A percentile compares a stretch with the other conserved stretches of the same genome.
phyloP scores from a whole-genome alignment of 2,329 filamentous ascomycete genomes.

The Claviceps maximensis region DNA sequence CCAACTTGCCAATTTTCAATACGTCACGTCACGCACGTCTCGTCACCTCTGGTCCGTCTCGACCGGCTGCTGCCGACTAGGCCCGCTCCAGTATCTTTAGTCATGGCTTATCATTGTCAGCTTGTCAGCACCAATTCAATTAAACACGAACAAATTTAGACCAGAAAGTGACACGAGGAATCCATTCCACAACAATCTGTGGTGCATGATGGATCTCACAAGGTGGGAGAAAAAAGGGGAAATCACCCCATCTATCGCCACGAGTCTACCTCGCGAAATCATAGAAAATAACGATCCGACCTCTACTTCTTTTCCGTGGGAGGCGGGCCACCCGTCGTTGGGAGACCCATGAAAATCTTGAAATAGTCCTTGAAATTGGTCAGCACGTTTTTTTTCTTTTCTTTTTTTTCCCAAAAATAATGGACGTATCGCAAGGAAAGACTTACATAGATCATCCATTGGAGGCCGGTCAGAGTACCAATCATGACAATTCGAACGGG shows the following conservation, averaged over 20 bases:
- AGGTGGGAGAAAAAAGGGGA: no score
- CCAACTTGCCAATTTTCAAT: no score
- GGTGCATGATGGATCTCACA: background rate
- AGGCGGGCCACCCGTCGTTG: constrained; percentile 63
- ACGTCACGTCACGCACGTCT: no score
- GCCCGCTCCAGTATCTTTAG: no score
- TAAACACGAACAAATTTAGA: background rate
- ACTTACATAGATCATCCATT: constrained; percentile 84
- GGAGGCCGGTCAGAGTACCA: constrained; percentile 64
- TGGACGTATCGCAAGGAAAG: background rate
- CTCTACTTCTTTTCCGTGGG: constrained; percentile 35
- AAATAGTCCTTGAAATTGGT: constrained; percentile 51
- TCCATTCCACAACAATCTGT: background rate
- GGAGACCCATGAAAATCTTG: constrained; percentile 81
- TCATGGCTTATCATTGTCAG: no score
- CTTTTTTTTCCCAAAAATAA: no score
- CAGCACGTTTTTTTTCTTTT: no score
- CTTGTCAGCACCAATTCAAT: no score
- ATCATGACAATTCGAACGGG: constrained; percentile 84
- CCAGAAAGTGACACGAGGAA: background rate
- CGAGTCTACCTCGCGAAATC: background rate
- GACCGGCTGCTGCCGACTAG: no score
- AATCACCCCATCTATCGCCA: background rate
- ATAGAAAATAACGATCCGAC: background rate
- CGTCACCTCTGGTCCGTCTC: no score